Evolutionary conservation across 768 basidiomycete genomes (phyloP), one percentile per base, ranked within the genome.

Genomic region (Suillus tomentosus): DNA sequence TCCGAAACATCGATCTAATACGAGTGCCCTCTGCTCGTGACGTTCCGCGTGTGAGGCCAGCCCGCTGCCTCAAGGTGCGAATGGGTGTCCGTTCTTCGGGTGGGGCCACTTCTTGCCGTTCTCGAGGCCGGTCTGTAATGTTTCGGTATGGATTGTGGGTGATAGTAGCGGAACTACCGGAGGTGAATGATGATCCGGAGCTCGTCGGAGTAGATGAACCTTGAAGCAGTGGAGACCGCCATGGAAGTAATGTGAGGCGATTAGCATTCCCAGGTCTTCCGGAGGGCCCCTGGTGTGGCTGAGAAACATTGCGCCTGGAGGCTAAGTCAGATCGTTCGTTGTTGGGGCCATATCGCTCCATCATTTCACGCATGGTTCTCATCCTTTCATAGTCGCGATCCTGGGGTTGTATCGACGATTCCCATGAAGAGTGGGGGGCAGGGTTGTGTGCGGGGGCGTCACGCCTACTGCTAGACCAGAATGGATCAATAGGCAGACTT

Each of bases 11-110:
- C 13, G 60, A 61, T 27, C 53, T 31, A 31, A 57, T 61, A 8
- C 48, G 53, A 59, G 60, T 57, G 11, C 34, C 24, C 6, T 61
- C 53, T 10, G 60, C 57, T 22, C 53, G 34, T 11, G 60, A 34
- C 8, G 54, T 39, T 27, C 60, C 53, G n/a, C 60, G 60, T 39
- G 57, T 13, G 1, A 61, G 60, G 7, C 37, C 60, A 50, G 43
- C 60, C 10, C 60, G 60, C 31, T 57, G 60, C 60, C 48, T 59
- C 34, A 54, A 57, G 57, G 53, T 61, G 6, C 53, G 43, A 57
- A 36, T 59, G 17, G 60, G 60, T 2, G 60, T 57, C 6, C 60
- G 54, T 36, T 61, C 60, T 24, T 57, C 60, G 58, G 31, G 54
- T 59, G 48, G 60, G 8, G 54, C n/a, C 10, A 17, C 24, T 10